These are phyloP conservation scores for Colletotrichum eleusines DNA, from an alignment of 2,329 filamentous ascomycete genomes.

Conservation along the genomic window DNA sequence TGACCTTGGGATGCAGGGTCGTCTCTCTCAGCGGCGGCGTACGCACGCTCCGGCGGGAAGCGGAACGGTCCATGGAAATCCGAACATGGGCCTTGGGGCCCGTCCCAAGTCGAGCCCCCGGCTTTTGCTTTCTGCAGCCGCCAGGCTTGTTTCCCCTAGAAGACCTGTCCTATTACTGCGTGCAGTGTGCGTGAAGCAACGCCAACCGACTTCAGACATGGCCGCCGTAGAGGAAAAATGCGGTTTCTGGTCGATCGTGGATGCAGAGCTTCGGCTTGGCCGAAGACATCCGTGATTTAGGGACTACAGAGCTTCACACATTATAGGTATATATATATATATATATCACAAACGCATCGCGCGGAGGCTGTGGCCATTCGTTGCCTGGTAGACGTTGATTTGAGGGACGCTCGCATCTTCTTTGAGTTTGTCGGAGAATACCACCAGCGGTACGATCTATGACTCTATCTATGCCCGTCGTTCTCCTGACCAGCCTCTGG, in stretches of 20 bases:
- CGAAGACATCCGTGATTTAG: neutral
- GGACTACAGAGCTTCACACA: too few relatives aligned
- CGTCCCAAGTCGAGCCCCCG: conserved; percentile 3
- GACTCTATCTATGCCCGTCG: conserved; percentile 24
- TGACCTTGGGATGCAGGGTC: conserved; percentile 9
- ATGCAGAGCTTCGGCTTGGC: neutral
- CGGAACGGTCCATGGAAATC: conserved; percentile 15
- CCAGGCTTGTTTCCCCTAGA: conserved; percentile 4
- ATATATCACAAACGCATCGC: neutral
- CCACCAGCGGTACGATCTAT: conserved; percentile 7
- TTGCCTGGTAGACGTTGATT: neutral
- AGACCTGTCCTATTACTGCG: neutral
- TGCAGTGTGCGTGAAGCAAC: neutral
- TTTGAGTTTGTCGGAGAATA: neutral
- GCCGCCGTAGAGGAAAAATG: neutral
- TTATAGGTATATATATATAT: too few relatives aligned
- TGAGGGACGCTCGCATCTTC: neutral
- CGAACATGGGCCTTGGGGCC: conserved; percentile 19
- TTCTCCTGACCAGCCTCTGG: neutral
- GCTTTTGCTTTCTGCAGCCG: conserved; percentile 9
- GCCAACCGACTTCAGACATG: conserved; percentile 18
- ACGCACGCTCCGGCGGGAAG: conserved; percentile 16
- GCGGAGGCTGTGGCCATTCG: neutral
- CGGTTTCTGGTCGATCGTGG: neutral
- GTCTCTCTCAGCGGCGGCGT: conserved; percentile 6